phyloP scores from a whole-genome alignment of 176 grass and related monocot species.

The Rhynchospora breviuscula region DNA sequence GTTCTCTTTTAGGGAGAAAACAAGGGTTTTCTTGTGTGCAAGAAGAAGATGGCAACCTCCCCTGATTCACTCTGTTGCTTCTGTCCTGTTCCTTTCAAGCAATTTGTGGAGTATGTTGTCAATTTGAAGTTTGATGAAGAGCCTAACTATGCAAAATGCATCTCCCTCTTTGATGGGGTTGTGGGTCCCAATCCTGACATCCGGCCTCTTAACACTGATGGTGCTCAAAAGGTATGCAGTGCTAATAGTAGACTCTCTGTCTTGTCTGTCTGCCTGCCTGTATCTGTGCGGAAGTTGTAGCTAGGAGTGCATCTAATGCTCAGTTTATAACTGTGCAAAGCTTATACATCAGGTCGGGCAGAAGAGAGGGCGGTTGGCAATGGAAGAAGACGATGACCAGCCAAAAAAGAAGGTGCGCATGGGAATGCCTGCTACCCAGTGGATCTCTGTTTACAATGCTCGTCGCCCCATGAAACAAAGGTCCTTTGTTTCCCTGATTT shows the following conservation, averaged over 20 bases:
- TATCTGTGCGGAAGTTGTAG: neutral
- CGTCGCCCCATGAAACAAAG: conserved; percentile 94
- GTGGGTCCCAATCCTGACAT: conserved; percentile 93
- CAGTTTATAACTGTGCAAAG: conserved; percentile 51
- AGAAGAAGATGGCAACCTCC: conserved; percentile 99
- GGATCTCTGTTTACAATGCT: conserved; percentile 99
- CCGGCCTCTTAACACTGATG: conserved; percentile 96
- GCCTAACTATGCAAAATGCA: conserved; percentile 93
- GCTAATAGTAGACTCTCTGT: neutral
- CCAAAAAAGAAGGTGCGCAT: conserved; percentile 96
- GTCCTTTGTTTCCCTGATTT: conserved; percentile 22
- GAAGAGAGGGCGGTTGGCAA: conserved; percentile 77
- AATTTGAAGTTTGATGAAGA: conserved; percentile 99
- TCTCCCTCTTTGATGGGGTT: conserved; percentile 86
- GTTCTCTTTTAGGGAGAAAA: conserved; percentile 72
- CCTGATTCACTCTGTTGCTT: conserved; percentile 80
- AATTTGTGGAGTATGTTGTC: conserved; percentile 95
- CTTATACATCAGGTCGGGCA: conserved; percentile 94
- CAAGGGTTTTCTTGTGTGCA: conserved; percentile 97
- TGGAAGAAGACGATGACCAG: conserved; percentile 96
- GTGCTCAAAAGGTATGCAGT: conserved; percentile 85
- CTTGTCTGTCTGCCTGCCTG: neutral
- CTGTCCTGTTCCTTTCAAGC: conserved; percentile 73
- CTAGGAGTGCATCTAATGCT: conserved; percentile 42
- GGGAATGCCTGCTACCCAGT: conserved; percentile 94